Conservation (phyloP, 805 yeast genomes). For the Ogataea pini region DNA sequence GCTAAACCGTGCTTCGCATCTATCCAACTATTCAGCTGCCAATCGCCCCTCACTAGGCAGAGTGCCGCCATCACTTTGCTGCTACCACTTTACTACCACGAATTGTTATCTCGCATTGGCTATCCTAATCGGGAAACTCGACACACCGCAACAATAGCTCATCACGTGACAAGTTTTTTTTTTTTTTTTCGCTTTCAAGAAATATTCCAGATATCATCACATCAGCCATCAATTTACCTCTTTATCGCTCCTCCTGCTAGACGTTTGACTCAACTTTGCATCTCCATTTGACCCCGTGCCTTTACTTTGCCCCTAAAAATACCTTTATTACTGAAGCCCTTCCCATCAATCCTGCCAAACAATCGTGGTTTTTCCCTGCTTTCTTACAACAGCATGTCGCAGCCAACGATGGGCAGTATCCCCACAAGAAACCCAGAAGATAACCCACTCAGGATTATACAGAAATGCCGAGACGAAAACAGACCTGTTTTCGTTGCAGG, state of each 20-base stretch:
- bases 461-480: conserved; percentile 45
- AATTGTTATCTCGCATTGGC: conserved; percentile 10
- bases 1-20: no score
- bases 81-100: no score
- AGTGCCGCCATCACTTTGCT: no score
- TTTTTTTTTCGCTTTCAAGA: not conserved
- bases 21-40: no score
- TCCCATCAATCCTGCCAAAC: not conserved
- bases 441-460: conserved; percentile 55
- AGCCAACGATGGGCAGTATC: conserved; percentile 20
- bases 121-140: conserved; percentile 21
- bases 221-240: no score
- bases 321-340: not conserved
- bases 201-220: not conserved
- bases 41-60: no score
- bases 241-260: no score
- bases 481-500: conserved; percentile 74
- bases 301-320: not conserved
- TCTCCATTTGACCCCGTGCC: not conserved
- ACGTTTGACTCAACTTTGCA: no score
- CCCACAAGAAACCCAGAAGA: conserved; percentile 43
- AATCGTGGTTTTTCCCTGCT: not conserved
- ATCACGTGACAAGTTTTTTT: conserved; percentile 4
- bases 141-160: not conserved
- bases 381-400: not conserved